Evolutionary conservation across 2,329 filamentous ascomycete genomes (phyloP), one percentile per base, ranked within the genome.

Genomic region (Neoscytalidium dimidiatum): DNA sequence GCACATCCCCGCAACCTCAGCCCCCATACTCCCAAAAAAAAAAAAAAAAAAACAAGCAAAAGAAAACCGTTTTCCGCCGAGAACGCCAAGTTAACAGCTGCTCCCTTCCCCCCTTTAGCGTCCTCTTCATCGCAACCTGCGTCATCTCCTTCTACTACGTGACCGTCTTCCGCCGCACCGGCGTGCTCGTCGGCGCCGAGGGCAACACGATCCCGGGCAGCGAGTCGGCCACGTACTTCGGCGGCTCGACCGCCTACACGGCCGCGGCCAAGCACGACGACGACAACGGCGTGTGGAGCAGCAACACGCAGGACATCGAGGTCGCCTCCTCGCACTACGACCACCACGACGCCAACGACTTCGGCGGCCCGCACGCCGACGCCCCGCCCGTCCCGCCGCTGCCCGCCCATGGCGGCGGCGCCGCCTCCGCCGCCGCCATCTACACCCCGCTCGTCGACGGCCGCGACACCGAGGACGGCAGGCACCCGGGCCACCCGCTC

Each of bases 101-200:
- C n/a, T n/a, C n/a, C n/a, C n/a, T n/a, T 35, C 62, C 11, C 17
- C 33, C n/a, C 35, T 28, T n/a, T 19, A 86, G 84, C 68, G 68
- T 88, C 35, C 79, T 86, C 64, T 88, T 88, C 73, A 70, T 78
- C 49, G 69, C 79, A 21, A 87, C 86, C 0, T 77, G 80, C 64
- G 81, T 75, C 67, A 80, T 88, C 67, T 86, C 84, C 33, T 77
- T 84, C 70, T 82, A 84, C 71, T 85, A 83, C 67, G 78, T 86
- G 64, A 77, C 81, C 72, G 81, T 86, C 70, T 87, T 84, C 78
- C 83, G 84, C 67, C 82, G 82, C 68, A 85, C 84, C 52, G 86
- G 86, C 66, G 81, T 82, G 53, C 79, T 86, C 64, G 85, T 85
- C 53, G 77, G 77, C 69, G 72, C 74, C 74, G 53, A 58, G 23